Evolutionary conservation across 2,329 filamentous ascomycete species (phyloP), one percentile per base, ranked within the genome.

Genomic region (Didymella glomerata): DNA sequence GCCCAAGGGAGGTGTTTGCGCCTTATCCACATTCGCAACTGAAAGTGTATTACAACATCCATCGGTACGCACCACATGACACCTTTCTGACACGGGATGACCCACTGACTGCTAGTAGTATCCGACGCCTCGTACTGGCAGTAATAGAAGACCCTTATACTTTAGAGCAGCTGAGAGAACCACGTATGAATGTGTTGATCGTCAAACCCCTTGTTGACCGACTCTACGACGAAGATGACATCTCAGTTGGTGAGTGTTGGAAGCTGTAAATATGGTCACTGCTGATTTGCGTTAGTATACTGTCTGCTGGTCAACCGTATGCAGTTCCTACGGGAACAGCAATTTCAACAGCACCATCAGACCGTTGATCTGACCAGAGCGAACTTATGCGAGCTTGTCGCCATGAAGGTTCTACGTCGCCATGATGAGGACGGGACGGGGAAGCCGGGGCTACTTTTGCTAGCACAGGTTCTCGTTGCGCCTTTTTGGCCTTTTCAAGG

Each of bases 401-500:
- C 92, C 9, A 90, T 87, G 57, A 88, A 91, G 60, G 89, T 96
- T 45, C 79, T 95, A 53, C 84, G 92, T 34, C 88, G 90, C 51
- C 93, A 91, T 69, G 89, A 91, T 66, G 91, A 95, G 77, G 88
- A 93, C 67, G 87, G 91, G 58, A 85, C 87, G 14, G 90, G 90
- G 5, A 82, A 87, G 0, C 83, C 88, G 25, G 90, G 91, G 1
- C 82, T 95, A 13, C 80, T 95, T 4, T 80, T 92, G 22, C 82
- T 95, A 6, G 87, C 91, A 6, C 90, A 93, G 67, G 89, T 95
- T 30, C 84, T 95, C 20, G 90, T 96, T 14, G 90, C 91, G 16
- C 90, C 90, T 14, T 95, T 96, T 68, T 89, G 93, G 68, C 91
- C 92, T 1, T 95, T 95, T 68, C 91, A 95, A 77, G 91, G 91